Conservation (phyloP, 768 basidiomycete genomes). For the Tulasnella sp. region DNA sequence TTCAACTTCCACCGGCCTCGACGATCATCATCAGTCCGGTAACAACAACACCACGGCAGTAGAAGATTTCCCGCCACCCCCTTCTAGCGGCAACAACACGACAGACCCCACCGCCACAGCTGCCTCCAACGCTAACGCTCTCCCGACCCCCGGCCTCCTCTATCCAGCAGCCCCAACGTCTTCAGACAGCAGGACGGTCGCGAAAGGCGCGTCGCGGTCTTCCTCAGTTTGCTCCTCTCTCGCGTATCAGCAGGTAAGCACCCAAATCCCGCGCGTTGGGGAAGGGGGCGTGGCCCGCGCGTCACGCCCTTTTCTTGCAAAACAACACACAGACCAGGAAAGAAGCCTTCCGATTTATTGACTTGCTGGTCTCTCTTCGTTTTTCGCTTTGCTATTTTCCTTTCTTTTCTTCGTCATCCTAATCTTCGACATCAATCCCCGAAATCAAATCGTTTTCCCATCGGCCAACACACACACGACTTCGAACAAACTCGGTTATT, state of each 20-base stretch:
- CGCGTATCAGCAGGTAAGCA: conserved; percentile 14
- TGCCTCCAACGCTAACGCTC: neutral
- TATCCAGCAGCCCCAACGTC: neutral
- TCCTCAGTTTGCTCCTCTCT: conserved; percentile 16
- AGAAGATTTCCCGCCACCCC: neutral
- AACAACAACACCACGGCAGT: neutral
- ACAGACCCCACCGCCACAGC: neutral
- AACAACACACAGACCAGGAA: neutral
- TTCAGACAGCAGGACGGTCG: neutral
- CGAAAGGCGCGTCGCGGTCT: conserved; percentile 15
- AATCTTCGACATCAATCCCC: neutral
- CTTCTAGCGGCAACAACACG: neutral
- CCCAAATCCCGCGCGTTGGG: neutral
- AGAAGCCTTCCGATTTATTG: neutral
- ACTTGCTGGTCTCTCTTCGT: neutral
- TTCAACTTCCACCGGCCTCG: neutral
- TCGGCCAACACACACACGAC: neutral
- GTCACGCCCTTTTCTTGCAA: neutral
- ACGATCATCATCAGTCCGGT: neutral
- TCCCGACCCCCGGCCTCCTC: neutral
- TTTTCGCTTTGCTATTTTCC: neutral
- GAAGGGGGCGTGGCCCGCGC: neutral
- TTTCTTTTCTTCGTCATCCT: neutral
- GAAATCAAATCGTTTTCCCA: neutral
- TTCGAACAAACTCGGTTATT: too few relatives aligned